phyloP scores from a whole-genome alignment of 2,329 filamentous ascomycete genomes.

The Xylariaceae sp. region DNA sequence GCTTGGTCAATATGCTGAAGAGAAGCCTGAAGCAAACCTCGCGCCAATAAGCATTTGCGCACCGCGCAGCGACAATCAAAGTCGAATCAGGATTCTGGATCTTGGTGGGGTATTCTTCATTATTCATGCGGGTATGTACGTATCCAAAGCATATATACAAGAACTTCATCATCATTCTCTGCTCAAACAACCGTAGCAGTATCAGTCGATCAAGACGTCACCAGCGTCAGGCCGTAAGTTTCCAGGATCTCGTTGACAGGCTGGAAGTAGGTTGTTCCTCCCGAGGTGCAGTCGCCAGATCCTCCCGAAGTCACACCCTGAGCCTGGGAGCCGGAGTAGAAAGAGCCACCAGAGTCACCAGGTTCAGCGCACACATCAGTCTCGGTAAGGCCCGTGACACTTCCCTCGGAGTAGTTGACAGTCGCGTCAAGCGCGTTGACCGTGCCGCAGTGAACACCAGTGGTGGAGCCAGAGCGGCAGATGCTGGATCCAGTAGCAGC shows the following conservation, averaged over 20 bases:
- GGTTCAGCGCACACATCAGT: slow-evolving; percentile 40
- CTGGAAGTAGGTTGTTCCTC: slow-evolving; percentile 39
- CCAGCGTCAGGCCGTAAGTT: slow-evolving; percentile 33
- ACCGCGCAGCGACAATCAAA: too few relatives aligned
- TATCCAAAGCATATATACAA: too few relatives aligned
- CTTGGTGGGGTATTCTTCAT: too few relatives aligned
- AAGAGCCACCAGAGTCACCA: slow-evolving; percentile 39
- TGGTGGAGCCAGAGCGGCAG: slow-evolving; percentile 41
- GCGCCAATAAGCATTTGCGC: too few relatives aligned
- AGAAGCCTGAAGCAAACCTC: too few relatives aligned
- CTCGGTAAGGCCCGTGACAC: slow-evolving; percentile 38
- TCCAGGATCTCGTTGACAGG: slow-evolving; percentile 39
- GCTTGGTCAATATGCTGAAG: too few relatives aligned
- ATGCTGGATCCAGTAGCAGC: slow-evolving; percentile 33
- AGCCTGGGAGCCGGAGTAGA: slow-evolving; percentile 37
- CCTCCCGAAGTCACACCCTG: slow-evolving; percentile 41
- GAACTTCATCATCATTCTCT: too few relatives aligned
- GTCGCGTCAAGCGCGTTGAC: slow-evolving; percentile 33
- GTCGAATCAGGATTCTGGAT: too few relatives aligned
- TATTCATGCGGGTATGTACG: too few relatives aligned
- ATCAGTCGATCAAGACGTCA: slow-evolving; percentile 17
- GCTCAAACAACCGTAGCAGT: too few relatives aligned
- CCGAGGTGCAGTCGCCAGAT: slow-evolving; percentile 34
- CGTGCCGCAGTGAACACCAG: slow-evolving; percentile 36
- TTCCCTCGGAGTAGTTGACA: slow-evolving; percentile 36